A percentile compares a stretch with the other conserved stretches of the same genome.
Evolutionary conservation across 139 green algal species (phyloP).

Genomic region (Chlamydomonas asymmetrica): DNA sequence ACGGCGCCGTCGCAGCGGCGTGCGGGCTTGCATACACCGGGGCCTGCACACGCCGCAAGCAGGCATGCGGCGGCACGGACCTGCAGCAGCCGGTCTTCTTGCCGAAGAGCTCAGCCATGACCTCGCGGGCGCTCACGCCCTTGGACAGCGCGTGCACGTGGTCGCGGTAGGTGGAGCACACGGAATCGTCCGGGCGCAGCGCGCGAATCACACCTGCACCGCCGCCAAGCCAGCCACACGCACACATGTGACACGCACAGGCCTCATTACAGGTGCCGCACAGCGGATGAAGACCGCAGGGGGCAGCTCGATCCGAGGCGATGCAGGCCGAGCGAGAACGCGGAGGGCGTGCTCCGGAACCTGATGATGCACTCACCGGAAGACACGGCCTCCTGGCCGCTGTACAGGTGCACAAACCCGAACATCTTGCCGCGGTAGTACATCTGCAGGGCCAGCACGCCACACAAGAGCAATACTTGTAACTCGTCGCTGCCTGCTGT

Average conservation of each 20-base stretch:
- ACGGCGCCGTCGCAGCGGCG: background rate
- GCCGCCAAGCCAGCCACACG: too few relatives aligned
- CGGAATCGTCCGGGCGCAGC: conserved; percentile 84
- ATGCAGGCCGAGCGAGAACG: too few relatives aligned
- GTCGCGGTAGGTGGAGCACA: conserved; percentile 97
- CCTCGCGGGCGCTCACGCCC: conserved; percentile 68
- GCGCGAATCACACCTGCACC: conserved; percentile 62
- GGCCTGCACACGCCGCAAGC: too few relatives aligned
- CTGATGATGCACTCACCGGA: conserved; percentile 66
- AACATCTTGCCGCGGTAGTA: conserved; percentile 98
- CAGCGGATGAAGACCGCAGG: too few relatives aligned
- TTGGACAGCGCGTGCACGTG: conserved; percentile 97
- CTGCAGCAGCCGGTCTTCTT: conserved; percentile 95
- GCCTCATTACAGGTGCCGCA: too few relatives aligned
- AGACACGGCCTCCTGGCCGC: conserved; percentile 91
- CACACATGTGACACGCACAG: too few relatives aligned
- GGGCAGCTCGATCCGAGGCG: too few relatives aligned
- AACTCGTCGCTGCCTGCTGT: too few relatives aligned
- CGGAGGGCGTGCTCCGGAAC: too few relatives aligned
- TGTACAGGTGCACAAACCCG: conserved; percentile 98
- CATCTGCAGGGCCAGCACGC: conserved; percentile 65
- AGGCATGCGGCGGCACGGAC: too few relatives aligned
- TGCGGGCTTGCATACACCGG: background rate
- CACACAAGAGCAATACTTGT: background rate
- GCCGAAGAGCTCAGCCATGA: conserved; percentile 99